phyloP scores from a whole-genome alignment of 441 rosid genomes.

The Syzygium malaccense region DNA sequence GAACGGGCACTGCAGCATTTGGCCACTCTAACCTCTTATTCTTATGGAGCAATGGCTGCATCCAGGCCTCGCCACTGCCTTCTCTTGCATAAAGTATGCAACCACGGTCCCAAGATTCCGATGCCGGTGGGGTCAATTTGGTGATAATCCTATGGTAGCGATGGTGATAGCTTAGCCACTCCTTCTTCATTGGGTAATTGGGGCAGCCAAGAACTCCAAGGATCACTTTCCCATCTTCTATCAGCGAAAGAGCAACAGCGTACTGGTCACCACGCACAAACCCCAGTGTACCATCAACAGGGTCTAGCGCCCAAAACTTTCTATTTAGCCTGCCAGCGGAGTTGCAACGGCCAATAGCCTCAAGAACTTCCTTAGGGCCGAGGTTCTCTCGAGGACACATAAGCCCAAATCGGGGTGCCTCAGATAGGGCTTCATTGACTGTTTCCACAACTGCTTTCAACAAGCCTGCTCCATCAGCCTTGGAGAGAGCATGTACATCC shows the following conservation, averaged over 20 bases:
- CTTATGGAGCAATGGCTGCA: conserved; percentile 46
- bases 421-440: conserved; percentile 43
- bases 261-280: conserved; percentile 73
- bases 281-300: conserved; percentile 65
- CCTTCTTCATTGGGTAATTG: conserved; percentile 68
- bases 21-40: conserved; percentile 37
- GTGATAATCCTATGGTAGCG: conserved; percentile 52
- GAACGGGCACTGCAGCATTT: conserved; percentile 37
- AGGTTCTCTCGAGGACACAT: conserved; percentile 27
- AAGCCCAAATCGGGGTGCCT: conserved; percentile 54
- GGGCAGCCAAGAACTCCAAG: conserved; percentile 77
- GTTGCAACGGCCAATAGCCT: conserved; percentile 54
- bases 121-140: conserved; percentile 32
- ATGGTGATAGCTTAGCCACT: conserved; percentile 60
- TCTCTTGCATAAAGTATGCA: conserved; percentile 47
- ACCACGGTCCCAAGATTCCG: conserved; percentile 61
- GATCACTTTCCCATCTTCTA: conserved; percentile 58
- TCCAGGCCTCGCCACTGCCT: conserved; percentile 56
- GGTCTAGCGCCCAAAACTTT: conserved; percentile 64
- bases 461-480: conserved; percentile 23
- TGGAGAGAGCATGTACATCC: conserved; percentile 40
- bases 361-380: conserved; percentile 38
- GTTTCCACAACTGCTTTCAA: conserved; percentile 38
- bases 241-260: conserved; percentile 54
- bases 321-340: conserved; percentile 39